phyloP scores from a whole-genome alignment of 1,284 basidiomycete species.

The Acaromyces ingoldii region DNA sequence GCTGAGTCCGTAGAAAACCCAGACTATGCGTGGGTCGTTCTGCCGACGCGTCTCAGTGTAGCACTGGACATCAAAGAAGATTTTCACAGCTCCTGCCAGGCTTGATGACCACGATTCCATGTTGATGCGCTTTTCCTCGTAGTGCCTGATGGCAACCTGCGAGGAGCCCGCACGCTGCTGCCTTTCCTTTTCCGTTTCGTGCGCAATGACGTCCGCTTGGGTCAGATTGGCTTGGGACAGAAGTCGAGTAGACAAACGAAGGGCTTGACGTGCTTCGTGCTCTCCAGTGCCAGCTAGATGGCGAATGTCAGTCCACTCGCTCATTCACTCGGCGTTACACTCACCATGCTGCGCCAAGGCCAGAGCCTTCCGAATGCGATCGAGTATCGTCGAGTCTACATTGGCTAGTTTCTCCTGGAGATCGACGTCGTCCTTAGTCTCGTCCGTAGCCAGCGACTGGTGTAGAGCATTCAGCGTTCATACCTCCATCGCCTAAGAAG shows the following conservation, averaged over 20 bases:
- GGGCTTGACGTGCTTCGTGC: slow-evolving; percentile 27
- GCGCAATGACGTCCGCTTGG: slow-evolving; percentile 25
- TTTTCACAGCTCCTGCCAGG: slow-evolving; percentile 23
- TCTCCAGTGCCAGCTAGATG: slow-evolving; percentile 27
- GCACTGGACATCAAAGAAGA: slow-evolving; percentile 27
- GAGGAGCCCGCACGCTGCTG: slow-evolving; percentile 21
- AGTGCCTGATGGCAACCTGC: slow-evolving; percentile 24
- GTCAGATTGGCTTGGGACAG: slow-evolving; percentile 31
- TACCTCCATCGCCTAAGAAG: too few relatives aligned
- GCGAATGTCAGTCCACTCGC: too few relatives aligned
- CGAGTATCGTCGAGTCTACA: slow-evolving; percentile 20
- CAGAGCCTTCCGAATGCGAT: slow-evolving; percentile 29
- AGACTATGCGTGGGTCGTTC: slow-evolving; percentile 19
- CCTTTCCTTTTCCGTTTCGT: slow-evolving; percentile 13
- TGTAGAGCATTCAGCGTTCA: too few relatives aligned
- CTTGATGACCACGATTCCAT: slow-evolving; percentile 30
- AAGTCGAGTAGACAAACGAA: slow-evolving; percentile 22
- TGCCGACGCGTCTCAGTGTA: slow-evolving; percentile 21
- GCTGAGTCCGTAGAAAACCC: slow-evolving; percentile 33
- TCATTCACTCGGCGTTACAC: too few relatives aligned
- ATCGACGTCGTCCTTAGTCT: too few relatives aligned
- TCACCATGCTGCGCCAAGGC: slow-evolving; percentile 26
- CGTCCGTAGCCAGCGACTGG: too few relatives aligned
- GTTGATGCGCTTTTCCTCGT: slow-evolving; percentile 7
- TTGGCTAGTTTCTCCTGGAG: slow-evolving; percentile 21